Evolutionary conservation across 371 early-diverging fungal species (phyloP).

Genomic region (Rhizopus stolonifer): DNA sequence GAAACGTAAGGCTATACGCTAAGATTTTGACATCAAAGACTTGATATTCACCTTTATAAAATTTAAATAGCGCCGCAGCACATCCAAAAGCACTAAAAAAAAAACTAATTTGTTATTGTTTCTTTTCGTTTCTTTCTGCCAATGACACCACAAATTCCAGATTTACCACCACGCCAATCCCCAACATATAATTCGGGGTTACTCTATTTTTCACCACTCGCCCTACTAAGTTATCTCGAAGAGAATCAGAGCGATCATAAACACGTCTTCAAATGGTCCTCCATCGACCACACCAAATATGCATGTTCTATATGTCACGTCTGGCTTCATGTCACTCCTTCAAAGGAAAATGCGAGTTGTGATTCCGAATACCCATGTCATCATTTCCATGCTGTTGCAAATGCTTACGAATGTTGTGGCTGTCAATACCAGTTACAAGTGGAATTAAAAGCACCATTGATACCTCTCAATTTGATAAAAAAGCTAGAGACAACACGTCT

Average conservation of each 20-base stretch:
- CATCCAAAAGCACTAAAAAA: no score
- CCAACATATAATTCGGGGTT: neutral
- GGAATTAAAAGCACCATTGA: constrained; percentile 13
- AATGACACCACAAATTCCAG: constrained; percentile 14
- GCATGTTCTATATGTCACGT: constrained; percentile 19
- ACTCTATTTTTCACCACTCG: constrained; percentile 13
- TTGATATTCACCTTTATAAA: no score
- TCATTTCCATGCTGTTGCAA: constrained; percentile 28
- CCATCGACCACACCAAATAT: neutral
- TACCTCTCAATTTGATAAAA: constrained; percentile 19
- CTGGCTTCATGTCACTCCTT: constrained; percentile 10
- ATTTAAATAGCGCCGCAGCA: no score
- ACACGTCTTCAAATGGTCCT: constrained; percentile 19
- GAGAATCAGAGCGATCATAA: constrained; percentile 13
- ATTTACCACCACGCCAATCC: constrained; percentile 12
- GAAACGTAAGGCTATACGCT: no score
- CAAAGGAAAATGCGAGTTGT: constrained; percentile 6
- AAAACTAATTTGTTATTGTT: no score
- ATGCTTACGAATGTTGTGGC: constrained; percentile 30
- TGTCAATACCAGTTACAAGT: constrained; percentile 17
- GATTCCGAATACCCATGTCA: constrained; percentile 26
- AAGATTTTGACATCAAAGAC: no score
- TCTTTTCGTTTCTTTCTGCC: no score
- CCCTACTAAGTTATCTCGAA: constrained; percentile 13
- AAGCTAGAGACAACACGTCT: constrained; percentile 17